phyloP scores from a whole-genome alignment of 306 rosid species.

The apple (Malus domestica) region ASM211411v1 NC_041803.1:24175001-24175500 shows the following conservation, averaged over 20 bases:
- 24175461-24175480: conserved; percentile 89
- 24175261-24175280: conserved; percentile 71
- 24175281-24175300: conserved; percentile 90
- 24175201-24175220: conserved; percentile 88
- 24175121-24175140: too few relatives aligned
- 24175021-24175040: background rate
- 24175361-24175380: conserved; percentile 62
- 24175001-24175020: background rate
- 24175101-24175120: background rate
- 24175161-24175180: background rate
- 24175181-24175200: conserved; percentile 46
- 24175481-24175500: conserved; percentile 78
- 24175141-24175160: too few relatives aligned
- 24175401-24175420: conserved; percentile 50
- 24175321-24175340: conserved; percentile 79
- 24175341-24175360: conserved; percentile 58
- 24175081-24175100: background rate
- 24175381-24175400: conserved; percentile 41
- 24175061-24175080: background rate
- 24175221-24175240: conserved; percentile 74
- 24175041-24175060: background rate
- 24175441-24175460: conserved; percentile 91
- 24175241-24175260: conserved; percentile 67
- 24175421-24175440: conserved; percentile 59
- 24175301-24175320: conserved; percentile 82